Conservation (phyloP, 176 grass and related monocot species). For the Calamus simplicifolius region DNA sequence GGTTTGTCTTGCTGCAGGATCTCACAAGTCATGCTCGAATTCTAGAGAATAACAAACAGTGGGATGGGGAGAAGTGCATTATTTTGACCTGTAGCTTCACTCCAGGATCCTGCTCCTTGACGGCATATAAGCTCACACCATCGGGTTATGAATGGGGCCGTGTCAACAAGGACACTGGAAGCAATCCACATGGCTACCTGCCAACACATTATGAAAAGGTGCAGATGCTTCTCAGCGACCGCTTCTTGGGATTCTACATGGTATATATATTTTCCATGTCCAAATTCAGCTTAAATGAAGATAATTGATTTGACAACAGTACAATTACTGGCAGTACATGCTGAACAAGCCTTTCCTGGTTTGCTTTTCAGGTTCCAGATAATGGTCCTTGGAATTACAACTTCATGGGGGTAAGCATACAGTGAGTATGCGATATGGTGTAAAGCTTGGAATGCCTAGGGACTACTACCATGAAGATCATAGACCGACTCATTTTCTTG, state of each 20-base stretch:
- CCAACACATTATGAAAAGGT: conserved; percentile 98
- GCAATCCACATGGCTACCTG: conserved; percentile 95
- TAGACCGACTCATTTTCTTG: conserved; percentile 80
- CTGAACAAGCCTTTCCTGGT: not conserved
- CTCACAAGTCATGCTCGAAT: conserved; percentile 69
- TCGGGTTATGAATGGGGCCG: conserved; percentile 94
- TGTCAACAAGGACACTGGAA: conserved; percentile 93
- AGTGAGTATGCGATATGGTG: conserved; percentile 64
- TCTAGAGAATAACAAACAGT: conserved; percentile 92
- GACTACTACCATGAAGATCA: conserved; percentile 96
- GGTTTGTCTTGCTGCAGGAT: conserved; percentile 40
- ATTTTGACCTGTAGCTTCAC: conserved; percentile 96
- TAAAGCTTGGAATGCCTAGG: conserved; percentile 70
- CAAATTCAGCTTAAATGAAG: not conserved
- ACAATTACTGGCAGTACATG: too few species aligned
- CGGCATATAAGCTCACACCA: conserved; percentile 91
- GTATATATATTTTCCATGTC: conserved; percentile 17
- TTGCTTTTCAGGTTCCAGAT: conserved; percentile 53
- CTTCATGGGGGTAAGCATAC: conserved; percentile 98
- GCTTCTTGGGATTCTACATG: conserved; percentile 99
- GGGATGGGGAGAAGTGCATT: conserved; percentile 98
- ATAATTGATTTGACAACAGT: too few species aligned
- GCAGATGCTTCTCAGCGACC: conserved; percentile 97
- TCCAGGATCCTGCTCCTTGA: conserved; percentile 91
- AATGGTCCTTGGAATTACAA: conserved; percentile 94